phyloP scores from a whole-genome alignment of 805 yeast species.

The Gaillardinia entomophila region DNA sequence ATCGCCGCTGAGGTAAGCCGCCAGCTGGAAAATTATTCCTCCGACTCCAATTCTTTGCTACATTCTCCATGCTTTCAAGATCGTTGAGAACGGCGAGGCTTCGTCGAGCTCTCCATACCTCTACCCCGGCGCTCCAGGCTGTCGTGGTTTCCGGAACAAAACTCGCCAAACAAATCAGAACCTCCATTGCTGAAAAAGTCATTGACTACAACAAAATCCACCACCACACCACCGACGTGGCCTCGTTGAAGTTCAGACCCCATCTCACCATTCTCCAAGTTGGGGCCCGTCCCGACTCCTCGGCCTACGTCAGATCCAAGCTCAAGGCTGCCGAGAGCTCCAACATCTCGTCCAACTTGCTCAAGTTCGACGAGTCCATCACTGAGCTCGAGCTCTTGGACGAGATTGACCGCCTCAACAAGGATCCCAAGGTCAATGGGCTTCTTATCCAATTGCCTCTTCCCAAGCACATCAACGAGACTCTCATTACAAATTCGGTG shows the following conservation, averaged over 20 bases:
- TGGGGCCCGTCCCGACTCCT: constrained; percentile 84
- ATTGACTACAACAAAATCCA: constrained; percentile 28
- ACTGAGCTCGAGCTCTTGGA: constrained; percentile 56
- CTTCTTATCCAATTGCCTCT: constrained; percentile 85
- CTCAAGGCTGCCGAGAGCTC: constrained; percentile 85
- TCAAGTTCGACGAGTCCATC: constrained; percentile 59
- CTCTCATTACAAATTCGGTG: constrained; percentile 76
- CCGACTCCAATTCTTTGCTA: too few relatives aligned
- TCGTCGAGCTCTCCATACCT: constrained; percentile 3
- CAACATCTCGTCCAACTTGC: constrained; percentile 60
- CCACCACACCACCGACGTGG: constrained; percentile 17
- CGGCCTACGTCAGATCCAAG: constrained; percentile 88
- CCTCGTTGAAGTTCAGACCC: constrained; percentile 54
- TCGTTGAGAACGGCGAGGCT: too few relatives aligned
- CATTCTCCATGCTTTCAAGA: too few relatives aligned
- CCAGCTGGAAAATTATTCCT: too few relatives aligned
- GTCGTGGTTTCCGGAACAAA: constrained; percentile 37
- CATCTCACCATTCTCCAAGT: constrained; percentile 81
- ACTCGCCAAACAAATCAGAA: constrained; percentile 33
- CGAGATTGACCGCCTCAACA: constrained; percentile 58
- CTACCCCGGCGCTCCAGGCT: constrained; percentile 19
- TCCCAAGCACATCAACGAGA: constrained; percentile 76
- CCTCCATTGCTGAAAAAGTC: constrained; percentile 34
- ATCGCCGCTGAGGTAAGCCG: too few relatives aligned
- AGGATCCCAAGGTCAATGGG: constrained; percentile 77